These are phyloP conservation scores for Rhodomyrtus tomentosa DNA, from an alignment of 345 rosid genomes.

Conservation along the genomic window DNA sequence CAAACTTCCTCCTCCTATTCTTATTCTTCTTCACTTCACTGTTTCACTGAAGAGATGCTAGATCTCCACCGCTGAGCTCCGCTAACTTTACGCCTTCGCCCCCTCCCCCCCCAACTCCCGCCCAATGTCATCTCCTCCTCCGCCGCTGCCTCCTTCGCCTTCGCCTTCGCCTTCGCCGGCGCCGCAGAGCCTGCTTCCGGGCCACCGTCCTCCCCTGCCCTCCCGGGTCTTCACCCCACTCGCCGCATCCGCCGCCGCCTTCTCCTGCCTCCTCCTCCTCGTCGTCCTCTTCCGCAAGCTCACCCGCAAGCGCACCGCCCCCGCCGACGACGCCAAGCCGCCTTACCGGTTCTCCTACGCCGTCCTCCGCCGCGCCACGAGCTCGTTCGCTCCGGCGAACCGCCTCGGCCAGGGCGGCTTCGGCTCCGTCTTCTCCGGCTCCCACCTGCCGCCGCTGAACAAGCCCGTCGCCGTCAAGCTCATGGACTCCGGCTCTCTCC, in stretches of 20 bases:
- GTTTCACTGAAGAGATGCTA: not conserved
- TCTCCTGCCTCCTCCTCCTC: constrained; percentile 27
- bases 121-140: not conserved
- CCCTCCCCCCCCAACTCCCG: not conserved
- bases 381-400: constrained; percentile 57
- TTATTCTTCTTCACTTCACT: not conserved
- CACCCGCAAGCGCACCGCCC: constrained; percentile 64
- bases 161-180: constrained; percentile 23
- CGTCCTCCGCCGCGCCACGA: constrained; percentile 67
- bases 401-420: constrained; percentile 94
- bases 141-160: constrained; percentile 14
- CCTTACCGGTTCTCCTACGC: constrained; percentile 68
- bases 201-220: constrained; percentile 4
- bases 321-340: constrained; percentile 50
- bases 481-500: constrained; percentile 90
- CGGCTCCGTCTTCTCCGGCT: constrained; percentile 75
- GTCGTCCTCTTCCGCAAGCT: constrained; percentile 57
- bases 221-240: constrained; percentile 18
- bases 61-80: not conserved
- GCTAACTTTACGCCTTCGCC: not conserved
- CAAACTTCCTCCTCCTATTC: not conserved
- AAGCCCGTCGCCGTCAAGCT: constrained; percentile 66
- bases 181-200: not conserved
- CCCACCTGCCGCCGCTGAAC: constrained; percentile 18
- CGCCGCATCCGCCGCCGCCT: constrained; percentile 24